Evolutionary conservation across 1,139 yeast genomes (phyloP), one percentile per base, ranked within the genome.

Genomic region (Nadsonia starkeyi-henricii): DNA sequence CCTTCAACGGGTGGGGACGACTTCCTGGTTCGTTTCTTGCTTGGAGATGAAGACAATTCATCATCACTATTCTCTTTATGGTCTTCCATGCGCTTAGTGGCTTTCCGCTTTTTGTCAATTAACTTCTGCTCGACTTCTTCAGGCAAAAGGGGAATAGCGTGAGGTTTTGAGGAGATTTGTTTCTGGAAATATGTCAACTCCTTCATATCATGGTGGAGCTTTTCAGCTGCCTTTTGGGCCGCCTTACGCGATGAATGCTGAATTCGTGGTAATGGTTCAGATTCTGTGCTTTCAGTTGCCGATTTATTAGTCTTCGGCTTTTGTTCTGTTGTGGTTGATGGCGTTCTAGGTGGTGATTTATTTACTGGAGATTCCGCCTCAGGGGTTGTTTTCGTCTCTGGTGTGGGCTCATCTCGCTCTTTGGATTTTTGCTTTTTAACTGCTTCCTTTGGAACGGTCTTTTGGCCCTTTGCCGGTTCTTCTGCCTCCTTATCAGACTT

Each of bases 141-240:
- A 17, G 51, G 47, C n/a, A 51, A 48, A 9, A 52, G 43, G 9
- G 51, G 52, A 4, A 49, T 41, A 19, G 47, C 48, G 7, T 51
- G 49, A 37, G 46, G 43, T 46, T 51, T 47, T 20, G 39, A 36
- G 37, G 39, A 42, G 1, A 48, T 42, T 42, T 66, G 69, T 54
- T 75, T 71, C 52, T 78, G 79, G 58, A 74, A 83, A 48, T 69
- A 72, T 56, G 79, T 81, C 52, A 83, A 68, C 48, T 81, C 81
- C 48, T 75, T 74, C 75, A 84, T 81, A 56, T 80, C 77, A 20
- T 73, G 73, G 55, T 81, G 89, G n/a, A 84, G 66, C 59, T 78
- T 79, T 50, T 68, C 68, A 0, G 80, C 79, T 0, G 93, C 93
- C 55, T 75, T 75, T 45, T 74, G 72, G 42, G 81, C 79, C 1